A percentile compares a stretch with the other conserved stretches of the same genome.
Evolutionary conservation across 2,329 filamentous ascomycete species (phyloP).

Genomic region (Trichoderma hamatum): DNA sequence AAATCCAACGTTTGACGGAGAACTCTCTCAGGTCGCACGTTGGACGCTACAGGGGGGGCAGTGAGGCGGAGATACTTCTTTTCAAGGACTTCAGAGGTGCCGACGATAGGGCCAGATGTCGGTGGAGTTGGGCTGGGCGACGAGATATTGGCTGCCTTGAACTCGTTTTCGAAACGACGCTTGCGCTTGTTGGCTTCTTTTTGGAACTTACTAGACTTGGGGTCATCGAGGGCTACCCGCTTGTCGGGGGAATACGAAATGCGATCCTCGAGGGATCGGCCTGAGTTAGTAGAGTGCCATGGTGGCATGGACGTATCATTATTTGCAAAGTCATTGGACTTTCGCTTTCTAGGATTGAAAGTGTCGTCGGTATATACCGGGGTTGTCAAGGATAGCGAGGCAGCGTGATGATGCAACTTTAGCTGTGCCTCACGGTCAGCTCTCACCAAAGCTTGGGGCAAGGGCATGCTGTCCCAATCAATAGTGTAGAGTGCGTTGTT

Average conservation of each 20-base stretch:
- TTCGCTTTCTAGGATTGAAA: conserved; percentile 72
- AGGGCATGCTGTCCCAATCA: conserved; percentile 80
- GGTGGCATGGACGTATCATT: conserved; percentile 61
- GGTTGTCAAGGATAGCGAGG: conserved; percentile 30
- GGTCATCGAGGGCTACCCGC: conserved; percentile 50
- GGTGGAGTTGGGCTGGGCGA: conserved; percentile 62
- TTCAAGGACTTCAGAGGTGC: conserved; percentile 80
- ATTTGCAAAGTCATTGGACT: conserved; percentile 68
- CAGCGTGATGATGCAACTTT: conserved; percentile 41
- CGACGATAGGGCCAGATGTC: conserved; percentile 74
- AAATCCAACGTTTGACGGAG: conserved; percentile 83
- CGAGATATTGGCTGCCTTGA: conserved; percentile 58
- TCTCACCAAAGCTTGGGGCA: conserved; percentile 83
- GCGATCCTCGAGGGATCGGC: conserved; percentile 69
- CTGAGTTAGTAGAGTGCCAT: conserved; percentile 72
- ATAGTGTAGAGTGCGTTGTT: conserved; percentile 69
- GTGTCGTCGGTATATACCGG: conserved; percentile 33
- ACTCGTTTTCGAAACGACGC: conserved; percentile 78
- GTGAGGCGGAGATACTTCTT: conserved; percentile 96
- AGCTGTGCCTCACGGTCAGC: conserved; percentile 63
- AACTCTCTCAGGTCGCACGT: conserved; percentile 81
- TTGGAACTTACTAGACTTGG: conserved; percentile 82
- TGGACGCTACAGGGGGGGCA: conserved; percentile 81
- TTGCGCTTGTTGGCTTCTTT: conserved; percentile 89
- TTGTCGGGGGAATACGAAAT: conserved; percentile 62